These are phyloP conservation scores for Medicago truncatula DNA, from an alignment of 306 rosid species.

Conservation along the genomic window MtrunA17r5.0-ANR NC_053044.1:3997501-3998000, in stretches of 20 bases:
- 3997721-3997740: not conserved
- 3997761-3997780: slow-evolving; percentile 93
- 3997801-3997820: slow-evolving; percentile 92
- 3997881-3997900: slow-evolving; percentile 75
- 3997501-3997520: slow-evolving; percentile 53
- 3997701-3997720: not conserved
- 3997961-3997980: slow-evolving; percentile 84
- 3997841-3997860: slow-evolving; percentile 92
- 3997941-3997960: slow-evolving; percentile 83
- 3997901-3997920: slow-evolving; percentile 95
- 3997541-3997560: slow-evolving; percentile 45
- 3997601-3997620: slow-evolving; percentile 68
- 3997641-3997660: slow-evolving; percentile 40
- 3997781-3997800: slow-evolving; percentile 98
- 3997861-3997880: slow-evolving; percentile 74
- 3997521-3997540: slow-evolving; percentile 43
- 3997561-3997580: slow-evolving; percentile 25
- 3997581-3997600: slow-evolving; percentile 38
- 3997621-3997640: slow-evolving; percentile 31
- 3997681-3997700: slow-evolving; percentile 31
- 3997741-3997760: slow-evolving; percentile 64
- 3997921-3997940: slow-evolving; percentile 86
- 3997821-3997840: slow-evolving; percentile 98
- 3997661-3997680: slow-evolving; percentile 43
- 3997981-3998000: slow-evolving; percentile 45